Conservation (phyloP, 1,284 basidiomycete species). For the Lentinus polychrous region DNA sequence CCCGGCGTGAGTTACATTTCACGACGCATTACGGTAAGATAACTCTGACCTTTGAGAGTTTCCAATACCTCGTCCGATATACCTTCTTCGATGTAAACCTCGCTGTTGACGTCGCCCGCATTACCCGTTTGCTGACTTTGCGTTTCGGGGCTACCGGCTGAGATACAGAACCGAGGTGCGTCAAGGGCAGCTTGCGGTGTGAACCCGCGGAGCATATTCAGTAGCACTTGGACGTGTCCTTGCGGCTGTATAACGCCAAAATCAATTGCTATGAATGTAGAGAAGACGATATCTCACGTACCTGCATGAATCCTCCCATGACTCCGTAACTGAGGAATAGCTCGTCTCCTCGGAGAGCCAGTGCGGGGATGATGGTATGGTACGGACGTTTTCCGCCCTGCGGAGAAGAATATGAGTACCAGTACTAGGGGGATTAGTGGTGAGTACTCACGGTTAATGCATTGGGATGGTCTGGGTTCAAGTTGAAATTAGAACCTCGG, state of each 20-base stretch:
- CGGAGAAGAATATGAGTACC: not conserved
- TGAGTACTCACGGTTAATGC: slow-evolving; percentile 45
- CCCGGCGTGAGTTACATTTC: not conserved
- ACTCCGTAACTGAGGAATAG: slow-evolving; percentile 88
- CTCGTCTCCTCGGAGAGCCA: slow-evolving; percentile 78
- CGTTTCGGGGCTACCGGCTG: slow-evolving; percentile 70
- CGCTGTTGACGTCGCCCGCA: slow-evolving; percentile 69
- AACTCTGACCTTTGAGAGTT: slow-evolving; percentile 57
- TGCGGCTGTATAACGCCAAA: slow-evolving; percentile 51
- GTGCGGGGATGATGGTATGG: slow-evolving; percentile 93
- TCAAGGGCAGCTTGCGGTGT: slow-evolving; percentile 83
- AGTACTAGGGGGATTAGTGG: not conserved
- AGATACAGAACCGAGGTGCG: slow-evolving; percentile 94
- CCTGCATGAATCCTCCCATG: slow-evolving; percentile 96
- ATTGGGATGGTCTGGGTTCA: slow-evolving; percentile 82
- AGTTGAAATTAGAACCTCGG: slow-evolving; percentile 79
- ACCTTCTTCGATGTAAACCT: slow-evolving; percentile 85
- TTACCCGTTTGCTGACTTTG: slow-evolving; percentile 38
- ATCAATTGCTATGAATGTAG: not conserved
- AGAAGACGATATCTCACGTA: slow-evolving; percentile 17
- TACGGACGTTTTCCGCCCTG: slow-evolving; percentile 86
- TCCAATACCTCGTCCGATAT: slow-evolving; percentile 56
- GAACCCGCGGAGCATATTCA: slow-evolving; percentile 85
- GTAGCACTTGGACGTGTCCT: slow-evolving; percentile 90
- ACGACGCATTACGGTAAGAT: slow-evolving; percentile 5